Percentiles rank a stretch among this genome's conserved stretches.
Evolutionary conservation across 1,139 yeast species (phyloP).

Genomic region (Blastobotrys indianensis): DNA sequence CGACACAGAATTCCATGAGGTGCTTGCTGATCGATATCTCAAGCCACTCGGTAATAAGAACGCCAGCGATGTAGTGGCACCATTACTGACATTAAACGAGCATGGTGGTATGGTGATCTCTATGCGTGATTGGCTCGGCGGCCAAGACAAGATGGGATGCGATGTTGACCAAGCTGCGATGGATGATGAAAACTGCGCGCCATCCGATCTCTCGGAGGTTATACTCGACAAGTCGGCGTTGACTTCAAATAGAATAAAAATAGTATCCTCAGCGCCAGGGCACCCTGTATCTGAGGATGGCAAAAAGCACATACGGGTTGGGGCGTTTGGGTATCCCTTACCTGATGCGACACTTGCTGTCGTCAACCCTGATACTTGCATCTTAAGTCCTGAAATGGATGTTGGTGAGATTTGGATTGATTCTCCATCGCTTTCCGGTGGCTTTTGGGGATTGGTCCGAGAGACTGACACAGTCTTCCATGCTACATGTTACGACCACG

Average conservation of each 20-base stretch:
- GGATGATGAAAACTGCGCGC: slow-evolving; percentile 35
- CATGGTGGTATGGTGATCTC: slow-evolving; percentile 96
- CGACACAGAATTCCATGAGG: slow-evolving; percentile 89
- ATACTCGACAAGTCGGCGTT: slow-evolving; percentile 76
- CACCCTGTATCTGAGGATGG: slow-evolving; percentile 38
- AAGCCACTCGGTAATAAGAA: slow-evolving; percentile 81
- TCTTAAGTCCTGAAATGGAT: slow-evolving; percentile 61
- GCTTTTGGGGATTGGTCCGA: slow-evolving; percentile 67
- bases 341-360: slow-evolving; percentile 93
- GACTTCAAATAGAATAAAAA: slow-evolving; percentile 68
- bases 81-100: slow-evolving; percentile 82
- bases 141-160: slow-evolving; percentile 53
- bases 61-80: slow-evolving; percentile 77
- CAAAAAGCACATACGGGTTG: slow-evolving; percentile 57
- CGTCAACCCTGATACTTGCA: slow-evolving; percentile 84
- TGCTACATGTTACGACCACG: slow-evolving; percentile 69
- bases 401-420: slow-evolving; percentile 99
- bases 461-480: slow-evolving; percentile 77
- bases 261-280: slow-evolving; percentile 51
- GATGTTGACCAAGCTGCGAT: slow-evolving; percentile 17
- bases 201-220: slow-evolving; percentile 56
- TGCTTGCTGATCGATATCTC: slow-evolving; percentile 86
- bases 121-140: slow-evolving; percentile 76
- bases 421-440: slow-evolving; percentile 81
- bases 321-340: slow-evolving; percentile 89